A percentile compares a stretch with the other conserved stretches of the same genome.
phyloP scores from a whole-genome alignment of 1,284 basidiomycete genomes.

The Pseudozyma sp. region DNA sequence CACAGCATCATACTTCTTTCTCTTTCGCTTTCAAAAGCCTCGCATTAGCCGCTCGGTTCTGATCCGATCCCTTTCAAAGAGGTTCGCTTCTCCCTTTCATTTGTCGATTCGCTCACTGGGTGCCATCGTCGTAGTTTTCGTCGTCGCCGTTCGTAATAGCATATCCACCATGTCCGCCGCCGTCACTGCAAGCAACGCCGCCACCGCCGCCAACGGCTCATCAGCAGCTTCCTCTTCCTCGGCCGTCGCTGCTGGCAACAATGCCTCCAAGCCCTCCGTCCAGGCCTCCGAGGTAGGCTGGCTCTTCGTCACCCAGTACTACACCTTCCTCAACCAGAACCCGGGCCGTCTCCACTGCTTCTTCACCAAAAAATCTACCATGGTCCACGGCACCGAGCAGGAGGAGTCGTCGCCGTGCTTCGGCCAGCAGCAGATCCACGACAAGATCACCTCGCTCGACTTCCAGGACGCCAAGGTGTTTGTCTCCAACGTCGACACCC shows the following conservation, averaged over 20 bases:
- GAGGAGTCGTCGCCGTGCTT: conserved; percentile 82
- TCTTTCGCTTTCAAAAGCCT: not conserved
- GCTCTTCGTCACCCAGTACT: conserved; percentile 70
- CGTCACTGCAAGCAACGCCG: conserved; percentile 42
- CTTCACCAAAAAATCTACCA: conserved; percentile 95
- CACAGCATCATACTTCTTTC: not conserved
- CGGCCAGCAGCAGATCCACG: conserved; percentile 98
- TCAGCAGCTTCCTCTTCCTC: conserved; percentile 27
- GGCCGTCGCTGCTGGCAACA: conserved; percentile 18
- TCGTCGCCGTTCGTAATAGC: not conserved
- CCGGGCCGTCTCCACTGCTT: conserved; percentile 97
- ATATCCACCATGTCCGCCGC: conserved; percentile 32
- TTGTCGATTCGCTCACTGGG: not conserved
- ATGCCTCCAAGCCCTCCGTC: conserved; percentile 42
- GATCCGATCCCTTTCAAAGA: not conserved
- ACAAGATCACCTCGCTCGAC: conserved; percentile 90
- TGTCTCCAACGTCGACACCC: conserved; percentile 74
- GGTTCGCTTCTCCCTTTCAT: not conserved
- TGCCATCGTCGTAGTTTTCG: not conserved
- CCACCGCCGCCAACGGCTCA: conserved; percentile 23
- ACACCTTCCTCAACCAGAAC: conserved; percentile 96
- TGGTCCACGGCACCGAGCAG: conserved; percentile 82
- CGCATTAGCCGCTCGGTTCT: too few relatives aligned
- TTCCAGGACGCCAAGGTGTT: conserved; percentile 98
- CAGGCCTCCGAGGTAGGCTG: conserved; percentile 68